Evolutionary conservation across 441 rosid genomes (phyloP), one percentile per base, ranked within the genome.

Genomic region (Geranium incanum): DNA sequence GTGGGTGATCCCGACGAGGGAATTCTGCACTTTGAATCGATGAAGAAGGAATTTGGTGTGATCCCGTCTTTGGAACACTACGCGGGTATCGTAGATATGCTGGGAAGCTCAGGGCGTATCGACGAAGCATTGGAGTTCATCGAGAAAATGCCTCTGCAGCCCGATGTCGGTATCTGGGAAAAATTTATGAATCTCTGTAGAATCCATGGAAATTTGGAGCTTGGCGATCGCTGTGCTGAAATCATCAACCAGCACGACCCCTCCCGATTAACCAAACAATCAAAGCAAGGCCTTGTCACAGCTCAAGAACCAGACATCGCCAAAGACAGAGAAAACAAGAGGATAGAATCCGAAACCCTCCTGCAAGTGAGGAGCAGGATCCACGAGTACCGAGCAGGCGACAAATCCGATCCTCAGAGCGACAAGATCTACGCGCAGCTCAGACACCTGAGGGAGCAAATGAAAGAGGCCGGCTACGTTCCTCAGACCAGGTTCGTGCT

Each of bases 141-240:
- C 2, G 90, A 86, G 71, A 84, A 81, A 66, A 86, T 94, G 88
- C 94, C 94, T 4, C 5, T 83, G 64, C 82, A 85, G 76, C 87
- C 97, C 15, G 84, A 74, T 72, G 76, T 73, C 69, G 87, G 84
- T 69, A 79, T 90, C 55, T 92, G 97, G 97, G 90, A 86, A 80
- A 83, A 84, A 39, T 75, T 94, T 69, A 89, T 92, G 97, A 82
- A 82, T 70, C 85, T 84, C 6, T 78, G 92, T 77, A 80, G 97
- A 69, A 77, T 85, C 38, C 97, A 92, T 60, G 97, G 97, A 19
- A 74, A 89, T 75, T 70, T 78, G 66, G 97, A 86, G 81, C 94
- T 90, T 1, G 99, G 99, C n/a, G 89, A 90, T 80, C 85, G 77
- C 2, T 92, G 95, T 74, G 90, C 95, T 72, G 90, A 87, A 78